phyloP scores from a whole-genome alignment of 371 early-diverging fungal species.

The Mucor velutinosus region DNA sequence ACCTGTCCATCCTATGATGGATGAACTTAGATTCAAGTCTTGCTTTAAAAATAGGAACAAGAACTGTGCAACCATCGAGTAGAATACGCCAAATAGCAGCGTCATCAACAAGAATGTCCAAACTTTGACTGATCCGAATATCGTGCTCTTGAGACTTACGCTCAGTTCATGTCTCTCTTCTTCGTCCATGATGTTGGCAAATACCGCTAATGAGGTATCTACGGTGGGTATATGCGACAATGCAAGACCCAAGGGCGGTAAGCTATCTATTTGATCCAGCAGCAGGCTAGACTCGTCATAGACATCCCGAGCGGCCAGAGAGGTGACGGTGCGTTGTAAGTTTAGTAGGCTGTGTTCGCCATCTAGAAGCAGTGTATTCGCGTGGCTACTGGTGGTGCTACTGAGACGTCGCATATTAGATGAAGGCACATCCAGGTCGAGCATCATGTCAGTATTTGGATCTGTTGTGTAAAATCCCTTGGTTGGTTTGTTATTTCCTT shows the following conservation, averaged over 20 bases:
- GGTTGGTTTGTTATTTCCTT: constrained; percentile 4
- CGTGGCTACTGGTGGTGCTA: constrained; percentile 39
- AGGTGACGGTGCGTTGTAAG: constrained; percentile 30
- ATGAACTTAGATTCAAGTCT: constrained; percentile 32
- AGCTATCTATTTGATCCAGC: constrained; percentile 29
- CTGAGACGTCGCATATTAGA: constrained; percentile 19
- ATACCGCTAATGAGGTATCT: constrained; percentile 45
- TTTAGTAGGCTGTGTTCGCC: constrained; percentile 14
- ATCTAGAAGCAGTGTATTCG: constrained; percentile 35
- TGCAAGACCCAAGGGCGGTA: constrained; percentile 47
- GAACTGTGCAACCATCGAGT: constrained; percentile 49
- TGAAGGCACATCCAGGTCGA: not conserved
- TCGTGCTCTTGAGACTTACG: constrained; percentile 8
- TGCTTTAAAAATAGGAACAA: constrained; percentile 40
- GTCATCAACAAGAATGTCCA: constrained; percentile 38
- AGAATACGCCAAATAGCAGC: constrained; percentile 41
- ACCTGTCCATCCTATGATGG: constrained; percentile 48
- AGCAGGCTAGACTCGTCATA: constrained; percentile 31
- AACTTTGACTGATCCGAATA: constrained; percentile 26
- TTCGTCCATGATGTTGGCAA: constrained; percentile 26
- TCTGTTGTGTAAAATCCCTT: constrained; percentile 19
- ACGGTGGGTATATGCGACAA: constrained; percentile 48
- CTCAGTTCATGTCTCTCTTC: constrained; percentile 5
- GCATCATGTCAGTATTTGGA: constrained; percentile 2
- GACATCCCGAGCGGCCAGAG: constrained; percentile 32